A percentile compares a stretch with the other conserved stretches of the same genome.
Evolutionary conservation across 495 filamentous ascomycete species (phyloP).

Genomic region (Neurospora sp.): DNA sequence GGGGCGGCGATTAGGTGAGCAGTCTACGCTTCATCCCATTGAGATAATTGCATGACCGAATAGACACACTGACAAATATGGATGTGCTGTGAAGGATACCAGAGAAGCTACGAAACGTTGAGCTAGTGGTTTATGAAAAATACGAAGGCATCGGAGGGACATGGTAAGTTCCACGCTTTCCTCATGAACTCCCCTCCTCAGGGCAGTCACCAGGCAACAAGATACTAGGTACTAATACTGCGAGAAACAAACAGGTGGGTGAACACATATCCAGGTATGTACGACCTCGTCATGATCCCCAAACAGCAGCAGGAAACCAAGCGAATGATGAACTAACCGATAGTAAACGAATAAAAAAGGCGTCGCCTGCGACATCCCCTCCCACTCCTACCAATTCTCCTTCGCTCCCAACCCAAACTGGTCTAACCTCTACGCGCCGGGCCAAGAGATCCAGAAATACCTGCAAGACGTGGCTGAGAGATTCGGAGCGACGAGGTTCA

Average conservation of each 20-base stretch:
- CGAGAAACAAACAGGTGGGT: slow-evolving; percentile 18
- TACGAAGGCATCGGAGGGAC: slow-evolving; percentile 32
- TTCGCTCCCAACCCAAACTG: slow-evolving; percentile 58
- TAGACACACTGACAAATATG: slow-evolving; percentile 7
- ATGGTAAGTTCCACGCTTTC: slow-evolving; percentile 18
- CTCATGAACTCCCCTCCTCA: not conserved
- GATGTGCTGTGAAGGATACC: slow-evolving; percentile 22
- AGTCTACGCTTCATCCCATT: not conserved
- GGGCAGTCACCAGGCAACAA: not conserved
- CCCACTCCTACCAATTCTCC: slow-evolving; percentile 53
- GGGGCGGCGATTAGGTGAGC: slow-evolving; percentile 25
- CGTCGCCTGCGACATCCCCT: slow-evolving; percentile 35
- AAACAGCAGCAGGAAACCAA: not conserved
- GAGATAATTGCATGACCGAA: not conserved
- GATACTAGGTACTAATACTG: not conserved
- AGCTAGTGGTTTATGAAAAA: slow-evolving; percentile 35
- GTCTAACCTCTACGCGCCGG: slow-evolving; percentile 54
- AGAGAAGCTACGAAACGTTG: slow-evolving; percentile 31
- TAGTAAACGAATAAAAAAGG: slow-evolving; percentile 11
- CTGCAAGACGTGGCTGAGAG: slow-evolving; percentile 48
- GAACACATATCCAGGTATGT: slow-evolving; percentile 34
- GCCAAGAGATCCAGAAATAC: slow-evolving; percentile 53
- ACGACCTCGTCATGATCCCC: not conserved
- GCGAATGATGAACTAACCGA: not conserved
- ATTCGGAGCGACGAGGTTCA: slow-evolving; percentile 42